Evolutionary conservation across 169 alveolate species (phyloP).

Genomic region (Eimeria mitis): DNA sequence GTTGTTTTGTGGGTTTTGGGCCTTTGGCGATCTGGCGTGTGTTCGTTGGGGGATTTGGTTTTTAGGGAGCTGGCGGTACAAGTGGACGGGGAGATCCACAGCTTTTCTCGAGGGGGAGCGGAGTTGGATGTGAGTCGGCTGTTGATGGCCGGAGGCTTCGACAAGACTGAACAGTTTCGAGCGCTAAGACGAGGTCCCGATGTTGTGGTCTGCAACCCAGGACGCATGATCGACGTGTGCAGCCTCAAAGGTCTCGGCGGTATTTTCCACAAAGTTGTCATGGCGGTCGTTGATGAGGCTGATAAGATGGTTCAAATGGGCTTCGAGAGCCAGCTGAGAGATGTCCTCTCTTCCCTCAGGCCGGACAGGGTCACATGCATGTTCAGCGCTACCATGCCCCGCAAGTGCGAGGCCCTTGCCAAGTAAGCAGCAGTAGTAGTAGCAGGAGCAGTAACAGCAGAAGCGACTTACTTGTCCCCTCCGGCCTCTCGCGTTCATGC

Average conservation of each 20-base stretch:
- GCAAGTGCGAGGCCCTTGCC: constrained; percentile 75
- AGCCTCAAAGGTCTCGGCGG: constrained; percentile 74
- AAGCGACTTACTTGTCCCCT: neutral
- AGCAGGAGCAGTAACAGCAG: neutral
- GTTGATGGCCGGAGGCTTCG: constrained; percentile 81
- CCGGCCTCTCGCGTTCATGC: neutral
- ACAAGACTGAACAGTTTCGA: constrained; percentile 80
- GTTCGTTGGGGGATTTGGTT: neutral
- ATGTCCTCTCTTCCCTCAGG: constrained; percentile 45
- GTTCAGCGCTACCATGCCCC: constrained; percentile 81
- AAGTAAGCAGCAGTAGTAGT: constrained; percentile 34
- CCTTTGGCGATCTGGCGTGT: neutral
- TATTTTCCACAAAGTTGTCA: constrained; percentile 51
- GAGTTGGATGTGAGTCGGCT: constrained; percentile 66
- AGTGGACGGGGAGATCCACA: constrained; percentile 79
- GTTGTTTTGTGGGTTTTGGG: neutral
- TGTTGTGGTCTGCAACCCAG: constrained; percentile 75
- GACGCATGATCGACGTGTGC: constrained; percentile 79
- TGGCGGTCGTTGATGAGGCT: constrained; percentile 83
- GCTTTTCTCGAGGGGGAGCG: constrained; percentile 67
- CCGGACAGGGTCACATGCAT: constrained; percentile 77
- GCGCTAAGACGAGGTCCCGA: constrained; percentile 75
- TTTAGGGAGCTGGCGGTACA: constrained; percentile 81
- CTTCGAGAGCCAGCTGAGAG: constrained; percentile 71
- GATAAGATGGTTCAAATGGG: constrained; percentile 83